Evolutionary conservation across 805 yeast genomes (phyloP).

Genomic region (Lipomyces chichibuensis): DNA sequence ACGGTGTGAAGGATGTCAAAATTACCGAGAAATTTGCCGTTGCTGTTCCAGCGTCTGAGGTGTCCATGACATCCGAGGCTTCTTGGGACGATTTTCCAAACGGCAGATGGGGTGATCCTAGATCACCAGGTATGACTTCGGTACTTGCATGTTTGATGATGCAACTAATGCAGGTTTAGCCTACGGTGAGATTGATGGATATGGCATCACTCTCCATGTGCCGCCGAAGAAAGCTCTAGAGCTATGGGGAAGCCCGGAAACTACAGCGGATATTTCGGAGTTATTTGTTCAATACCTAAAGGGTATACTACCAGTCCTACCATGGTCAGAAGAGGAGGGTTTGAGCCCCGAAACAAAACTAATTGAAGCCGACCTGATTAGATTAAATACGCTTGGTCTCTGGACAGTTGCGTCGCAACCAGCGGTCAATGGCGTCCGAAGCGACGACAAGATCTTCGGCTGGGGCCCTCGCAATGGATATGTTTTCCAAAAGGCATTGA

Average conservation of each 20-base stretch:
- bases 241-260: conserved; percentile 83
- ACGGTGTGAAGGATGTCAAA: conserved; percentile 23
- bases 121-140: conserved; percentile 96
- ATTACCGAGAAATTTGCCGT: conserved; percentile 7
- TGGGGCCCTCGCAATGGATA: conserved; percentile 95
- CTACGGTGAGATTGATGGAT: conserved; percentile 96
- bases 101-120: conserved; percentile 98
- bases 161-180: conserved; percentile 57
- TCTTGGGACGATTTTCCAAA: conserved; percentile 97
- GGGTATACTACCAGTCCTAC: conserved; percentile 72
- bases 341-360: conserved; percentile 86
- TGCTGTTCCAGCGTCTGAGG: conserved; percentile 20
- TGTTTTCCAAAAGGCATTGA: conserved; percentile 90
- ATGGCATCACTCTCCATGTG: conserved; percentile 87
- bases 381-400: conserved; percentile 66
- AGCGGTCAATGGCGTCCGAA: conserved; percentile 75
- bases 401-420: conserved; percentile 97
- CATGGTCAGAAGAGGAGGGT: conserved; percentile 84
- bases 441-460: conserved; percentile 87
- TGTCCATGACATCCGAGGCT: conserved; percentile 26
- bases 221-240: conserved; percentile 68
- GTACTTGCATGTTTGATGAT: conserved; percentile 41
- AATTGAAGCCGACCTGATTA: conserved; percentile 87
- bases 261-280: conserved; percentile 60
- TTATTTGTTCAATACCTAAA: conserved; percentile 70